Evolutionary conservation across 2,329 filamentous ascomycete species (phyloP).

Genomic region (Cryphonectria radicalis): DNA sequence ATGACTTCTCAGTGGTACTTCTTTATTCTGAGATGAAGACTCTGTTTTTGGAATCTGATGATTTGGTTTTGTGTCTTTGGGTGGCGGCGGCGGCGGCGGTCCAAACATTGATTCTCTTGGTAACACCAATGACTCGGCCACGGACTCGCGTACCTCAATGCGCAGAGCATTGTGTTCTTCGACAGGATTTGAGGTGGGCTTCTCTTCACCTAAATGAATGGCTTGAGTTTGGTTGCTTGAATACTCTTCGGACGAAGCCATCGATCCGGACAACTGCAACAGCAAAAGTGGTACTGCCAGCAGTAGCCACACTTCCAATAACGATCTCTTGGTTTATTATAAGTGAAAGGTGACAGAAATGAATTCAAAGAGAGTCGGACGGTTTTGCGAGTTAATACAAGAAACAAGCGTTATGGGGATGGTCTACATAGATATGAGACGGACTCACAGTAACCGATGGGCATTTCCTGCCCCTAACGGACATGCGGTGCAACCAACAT

Average conservation of each 20-base stretch:
- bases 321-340: background rate
- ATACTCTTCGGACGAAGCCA: conserved; percentile 13
- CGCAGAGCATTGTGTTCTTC: background rate
- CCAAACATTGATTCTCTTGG: conserved; percentile 21
- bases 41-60: background rate
- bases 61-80: conserved; percentile 21
- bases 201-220: background rate
- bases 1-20: background rate
- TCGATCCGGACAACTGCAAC: conserved; percentile 3
- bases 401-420: background rate
- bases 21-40: background rate
- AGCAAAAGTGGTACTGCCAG: conserved; percentile 17
- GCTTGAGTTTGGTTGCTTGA: conserved; percentile 8
- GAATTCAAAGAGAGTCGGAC: background rate
- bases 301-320: conserved; percentile 11
- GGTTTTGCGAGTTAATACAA: background rate
- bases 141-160: conserved; percentile 13
- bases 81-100: conserved; percentile 23
- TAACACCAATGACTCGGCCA: conserved; percentile 18
- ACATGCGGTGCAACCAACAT: conserved; percentile 11
- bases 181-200: background rate
- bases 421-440: conserved; percentile 14
- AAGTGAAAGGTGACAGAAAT: background rate
- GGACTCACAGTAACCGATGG: background rate
- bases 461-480: background rate